These are phyloP conservation scores for Eimeria zaria DNA, from an alignment of 169 alveolate genomes.

Conservation along the genomic window DNA sequence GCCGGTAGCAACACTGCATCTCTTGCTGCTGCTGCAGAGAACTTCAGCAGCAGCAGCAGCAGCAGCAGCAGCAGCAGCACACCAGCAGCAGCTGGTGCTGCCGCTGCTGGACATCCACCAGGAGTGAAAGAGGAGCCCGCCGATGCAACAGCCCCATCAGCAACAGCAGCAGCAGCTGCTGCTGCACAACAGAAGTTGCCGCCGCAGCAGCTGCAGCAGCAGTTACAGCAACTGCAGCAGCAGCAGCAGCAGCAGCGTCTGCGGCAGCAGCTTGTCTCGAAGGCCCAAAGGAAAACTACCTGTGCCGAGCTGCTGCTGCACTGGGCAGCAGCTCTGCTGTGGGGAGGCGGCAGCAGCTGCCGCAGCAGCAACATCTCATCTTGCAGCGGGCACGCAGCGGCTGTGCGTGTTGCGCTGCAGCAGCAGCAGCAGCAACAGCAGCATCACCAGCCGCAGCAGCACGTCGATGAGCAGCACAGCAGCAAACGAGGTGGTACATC, in stretches of 20 bases:
- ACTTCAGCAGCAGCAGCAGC: constrained; percentile 14
- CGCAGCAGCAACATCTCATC: constrained; percentile 17
- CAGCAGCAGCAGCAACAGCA: constrained; percentile 56
- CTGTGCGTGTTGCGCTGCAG: constrained; percentile 20
- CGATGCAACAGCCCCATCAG: too few species aligned
- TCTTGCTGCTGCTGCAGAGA: constrained; percentile 23
- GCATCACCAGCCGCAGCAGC: constrained; percentile 3
- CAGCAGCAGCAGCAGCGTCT: constrained; percentile 23
- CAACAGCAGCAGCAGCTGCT: background rate
- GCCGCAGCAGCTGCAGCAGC: constrained; percentile 22
- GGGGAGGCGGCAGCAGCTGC: background rate
- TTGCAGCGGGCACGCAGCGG: background rate
- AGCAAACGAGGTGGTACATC: background rate
- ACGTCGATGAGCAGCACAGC: background rate
- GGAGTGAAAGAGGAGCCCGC: background rate
- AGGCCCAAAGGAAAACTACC: background rate
- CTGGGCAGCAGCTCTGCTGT: constrained; percentile 59
- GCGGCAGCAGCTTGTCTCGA: constrained; percentile 9
- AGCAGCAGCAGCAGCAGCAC: constrained; percentile 46
- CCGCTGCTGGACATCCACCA: background rate
- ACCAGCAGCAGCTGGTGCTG: constrained; percentile 16
- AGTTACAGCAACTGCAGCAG: constrained; percentile 21
- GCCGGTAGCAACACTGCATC: background rate
- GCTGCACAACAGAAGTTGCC: background rate
- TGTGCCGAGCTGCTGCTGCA: constrained; percentile 54